phyloP scores from a whole-genome alignment of 768 basidiomycete genomes.

The Russula dissimulans region DNA sequence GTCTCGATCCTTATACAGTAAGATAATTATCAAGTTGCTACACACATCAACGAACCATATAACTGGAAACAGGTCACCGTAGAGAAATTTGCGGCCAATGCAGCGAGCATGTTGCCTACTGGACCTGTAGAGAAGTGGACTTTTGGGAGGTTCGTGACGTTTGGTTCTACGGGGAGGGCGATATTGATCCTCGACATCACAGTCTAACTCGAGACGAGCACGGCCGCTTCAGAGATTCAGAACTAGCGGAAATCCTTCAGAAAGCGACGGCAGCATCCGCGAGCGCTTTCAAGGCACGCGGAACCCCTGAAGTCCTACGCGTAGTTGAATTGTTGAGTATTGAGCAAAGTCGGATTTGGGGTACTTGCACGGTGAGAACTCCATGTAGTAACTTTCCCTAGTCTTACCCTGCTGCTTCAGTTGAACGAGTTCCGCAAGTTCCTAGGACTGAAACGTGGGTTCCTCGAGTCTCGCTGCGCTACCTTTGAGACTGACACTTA shows the following conservation, averaged over 20 bases:
- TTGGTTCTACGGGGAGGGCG: background rate
- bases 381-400: background rate
- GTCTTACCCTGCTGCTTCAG: conserved; percentile 1
- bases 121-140: conserved; percentile 24
- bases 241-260: conserved; percentile 54
- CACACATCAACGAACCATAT: conserved; percentile 2
- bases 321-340: conserved; percentile 65
- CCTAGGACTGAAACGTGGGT: conserved; percentile 54
- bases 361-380: conserved; percentile 53
- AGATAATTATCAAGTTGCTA: background rate
- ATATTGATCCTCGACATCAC: background rate
- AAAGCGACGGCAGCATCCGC: conserved; percentile 51
- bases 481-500: background rate
- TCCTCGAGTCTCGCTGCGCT: background rate
- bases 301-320: conserved; percentile 55
- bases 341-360: conserved; percentile 57
- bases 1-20: conserved; percentile 4
- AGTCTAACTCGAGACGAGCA: conserved; percentile 27
- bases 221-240: conserved; percentile 47
- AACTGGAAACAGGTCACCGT: conserved; percentile 26
- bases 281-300: conserved; percentile 58
- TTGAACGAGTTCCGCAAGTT: conserved; percentile 38
- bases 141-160: conserved; percentile 19
- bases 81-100: conserved; percentile 20
- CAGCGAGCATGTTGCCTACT: conserved; percentile 24